phyloP scores from a whole-genome alignment of 2,329 filamentous ascomycete species.

The Fusarium nodosum region DNA sequence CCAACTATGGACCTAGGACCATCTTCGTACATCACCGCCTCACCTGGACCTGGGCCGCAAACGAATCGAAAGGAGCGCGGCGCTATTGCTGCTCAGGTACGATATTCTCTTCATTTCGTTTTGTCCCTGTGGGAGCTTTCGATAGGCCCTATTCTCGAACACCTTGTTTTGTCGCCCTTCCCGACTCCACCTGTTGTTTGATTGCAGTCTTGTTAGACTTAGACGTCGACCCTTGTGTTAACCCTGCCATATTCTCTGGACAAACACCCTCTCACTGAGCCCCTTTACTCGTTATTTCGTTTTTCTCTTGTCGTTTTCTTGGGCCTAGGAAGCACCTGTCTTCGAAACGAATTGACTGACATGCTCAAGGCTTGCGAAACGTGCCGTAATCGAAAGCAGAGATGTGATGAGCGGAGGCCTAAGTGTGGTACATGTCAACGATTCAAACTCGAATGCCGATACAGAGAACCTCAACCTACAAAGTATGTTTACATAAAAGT shows the following conservation, averaged over 20 bases:
- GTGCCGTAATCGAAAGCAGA: slow-evolving; percentile 72
- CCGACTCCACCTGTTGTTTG: background rate
- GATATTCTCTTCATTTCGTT: background rate
- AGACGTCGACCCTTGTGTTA: background rate
- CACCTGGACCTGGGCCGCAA: slow-evolving; percentile 53
- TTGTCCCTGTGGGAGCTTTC: slow-evolving; percentile 12
- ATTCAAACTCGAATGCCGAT: slow-evolving; percentile 70
- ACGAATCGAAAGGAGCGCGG: slow-evolving; percentile 56
- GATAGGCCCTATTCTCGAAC: background rate
- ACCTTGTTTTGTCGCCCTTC: background rate
- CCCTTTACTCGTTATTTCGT: background rate
- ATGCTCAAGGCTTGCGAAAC: slow-evolving; percentile 67
- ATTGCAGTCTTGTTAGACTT: slow-evolving; percentile 4
- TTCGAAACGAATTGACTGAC: slow-evolving; percentile 24
- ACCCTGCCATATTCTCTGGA: background rate
- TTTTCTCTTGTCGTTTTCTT: background rate
- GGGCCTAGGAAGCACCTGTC: background rate
- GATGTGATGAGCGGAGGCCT: slow-evolving; percentile 73
- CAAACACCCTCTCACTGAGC: background rate
- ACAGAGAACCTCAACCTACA: slow-evolving; percentile 71
- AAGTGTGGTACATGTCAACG: slow-evolving; percentile 71
- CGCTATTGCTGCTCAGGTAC: slow-evolving; percentile 58
- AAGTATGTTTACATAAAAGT: slow-evolving; percentile 63
- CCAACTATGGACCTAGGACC: slow-evolving; percentile 48
- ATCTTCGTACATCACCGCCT: slow-evolving; percentile 51